Conservation (phyloP, 2,329 filamentous ascomycete genomes). For the Laburnicola sp. region DNA sequence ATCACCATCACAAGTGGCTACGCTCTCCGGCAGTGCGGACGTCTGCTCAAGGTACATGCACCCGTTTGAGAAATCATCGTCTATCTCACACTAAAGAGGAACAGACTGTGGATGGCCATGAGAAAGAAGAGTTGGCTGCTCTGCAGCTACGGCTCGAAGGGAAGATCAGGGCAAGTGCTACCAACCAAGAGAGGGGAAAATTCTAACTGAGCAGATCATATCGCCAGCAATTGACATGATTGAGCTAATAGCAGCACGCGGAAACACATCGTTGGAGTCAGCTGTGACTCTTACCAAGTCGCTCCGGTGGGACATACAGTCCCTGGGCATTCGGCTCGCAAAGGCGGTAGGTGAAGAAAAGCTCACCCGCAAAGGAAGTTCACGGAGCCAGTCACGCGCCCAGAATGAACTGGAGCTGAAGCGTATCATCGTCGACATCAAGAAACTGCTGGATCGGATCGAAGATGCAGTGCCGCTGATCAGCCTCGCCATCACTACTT, state of each 20-base stretch:
- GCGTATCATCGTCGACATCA: conserved; percentile 74
- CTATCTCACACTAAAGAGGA: conserved; percentile 27
- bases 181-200: background rate
- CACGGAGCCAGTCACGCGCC: conserved; percentile 55
- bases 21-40: conserved; percentile 79
- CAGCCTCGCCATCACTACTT: conserved; percentile 91
- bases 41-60: conserved; percentile 65
- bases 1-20: conserved; percentile 83
- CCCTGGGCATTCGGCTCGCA: conserved; percentile 74
- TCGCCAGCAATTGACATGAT: conserved; percentile 91
- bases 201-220: conserved; percentile 63
- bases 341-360: conserved; percentile 69
- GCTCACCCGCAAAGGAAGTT: conserved; percentile 48
- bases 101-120: conserved; percentile 65
- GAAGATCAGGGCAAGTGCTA: conserved; percentile 72
- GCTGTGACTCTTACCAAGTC: conserved; percentile 81
- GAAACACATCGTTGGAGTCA: conserved; percentile 81
- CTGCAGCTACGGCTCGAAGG: conserved; percentile 76
- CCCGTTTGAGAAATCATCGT: no score
- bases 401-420: conserved; percentile 67
- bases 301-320: conserved; percentile 79
- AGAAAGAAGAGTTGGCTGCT: conserved; percentile 69
- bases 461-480: conserved; percentile 90
- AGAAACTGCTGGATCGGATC: conserved; percentile 72
- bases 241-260: conserved; percentile 78